Base-by-base conservation (phyloP, 192 early-diverging fungal species). In the Helicostylum pulchrum region DNA sequence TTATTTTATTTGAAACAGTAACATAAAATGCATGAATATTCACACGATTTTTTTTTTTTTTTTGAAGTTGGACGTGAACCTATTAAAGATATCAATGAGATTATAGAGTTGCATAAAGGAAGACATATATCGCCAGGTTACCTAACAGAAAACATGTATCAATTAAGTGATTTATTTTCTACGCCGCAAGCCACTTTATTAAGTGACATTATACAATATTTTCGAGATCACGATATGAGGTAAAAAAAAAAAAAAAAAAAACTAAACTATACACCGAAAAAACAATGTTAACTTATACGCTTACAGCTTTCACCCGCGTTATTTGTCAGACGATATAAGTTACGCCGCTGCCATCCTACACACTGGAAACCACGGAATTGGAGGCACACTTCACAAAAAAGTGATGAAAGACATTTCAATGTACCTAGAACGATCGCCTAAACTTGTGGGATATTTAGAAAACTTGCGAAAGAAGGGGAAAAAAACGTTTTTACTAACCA, bases 171-270 rank as follows among this genome's bases (percentile, higher is more conserved):
- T 57, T 58, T 87, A 8, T 87, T 85, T 47, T 80, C 77, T 11
- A 72, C 83, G 23, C 85, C 85, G 0, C 70, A 71, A 48, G 80
- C 84, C 0, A 82, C 82, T 14, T 53, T 85, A 23, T 64, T 86
- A 51, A 80, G 82, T 12, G 85, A 87, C 48, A 70, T 87, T 21
- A 71, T 81, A 11, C 85, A 87, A 75, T 80, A 83, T 48, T 87
- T 87, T 66, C 61, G 66, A 19, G 84, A 87, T 32, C 65, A 80
- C 54, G 66, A 66, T 31, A 83, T 83, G 19, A 70, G 73, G 64
- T 74, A 59, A 43, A 45, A 45, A 8, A 45, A 45, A 12, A 45
- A 45, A 46, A 3, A 46, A 46, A 10, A 15, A 46, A 46, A 4
- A 46, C n/a, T n/a, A n/a, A n/a, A n/a, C n/a, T n/a, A n/a, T n/a